phyloP scores from a whole-genome alignment of 805 yeast species.

The Schizosaccharomyces osmophilus region DNA sequence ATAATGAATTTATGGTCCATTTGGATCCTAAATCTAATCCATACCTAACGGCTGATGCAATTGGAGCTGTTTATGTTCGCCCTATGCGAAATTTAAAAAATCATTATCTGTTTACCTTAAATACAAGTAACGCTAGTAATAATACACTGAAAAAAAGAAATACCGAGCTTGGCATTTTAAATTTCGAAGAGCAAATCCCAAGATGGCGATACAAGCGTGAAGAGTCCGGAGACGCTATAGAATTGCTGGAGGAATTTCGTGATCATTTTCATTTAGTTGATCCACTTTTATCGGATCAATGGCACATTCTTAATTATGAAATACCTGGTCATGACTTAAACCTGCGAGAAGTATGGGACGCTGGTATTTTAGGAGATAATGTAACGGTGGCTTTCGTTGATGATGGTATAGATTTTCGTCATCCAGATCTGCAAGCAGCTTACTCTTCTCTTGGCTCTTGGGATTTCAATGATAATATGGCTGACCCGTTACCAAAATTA shows the following conservation, averaged over 20 bases:
- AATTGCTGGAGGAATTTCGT: neutral
- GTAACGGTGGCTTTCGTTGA: conserved; percentile 74
- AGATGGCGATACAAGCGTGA: neutral
- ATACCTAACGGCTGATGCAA: neutral
- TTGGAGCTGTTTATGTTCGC: neutral
- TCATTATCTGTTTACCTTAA: neutral
- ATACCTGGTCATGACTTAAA: conserved; percentile 70
- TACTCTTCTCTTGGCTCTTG: conserved; percentile 54
- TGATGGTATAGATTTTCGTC: conserved; percentile 75
- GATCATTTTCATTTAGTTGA: conserved; percentile 45
- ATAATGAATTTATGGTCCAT: neutral
- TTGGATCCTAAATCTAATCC: neutral
- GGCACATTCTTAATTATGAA: conserved; percentile 67
- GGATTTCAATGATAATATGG: conserved; percentile 64
- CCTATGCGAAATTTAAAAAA: neutral
- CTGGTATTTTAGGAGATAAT: conserved; percentile 46
- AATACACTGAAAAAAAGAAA: neutral
- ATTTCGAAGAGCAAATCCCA: neutral
- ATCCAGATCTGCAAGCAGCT: conserved; percentile 43
- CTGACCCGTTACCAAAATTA: conserved; percentile 57
- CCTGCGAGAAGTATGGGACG: conserved; percentile 63
- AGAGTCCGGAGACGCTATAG: no score
- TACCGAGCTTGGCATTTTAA: neutral
- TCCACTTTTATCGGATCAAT: conserved; percentile 62
- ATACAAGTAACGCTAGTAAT: neutral